Evolutionary conservation across 2,329 filamentous ascomycete genomes (phyloP).

Genomic region (Clonostachys rhizophaga): DNA sequence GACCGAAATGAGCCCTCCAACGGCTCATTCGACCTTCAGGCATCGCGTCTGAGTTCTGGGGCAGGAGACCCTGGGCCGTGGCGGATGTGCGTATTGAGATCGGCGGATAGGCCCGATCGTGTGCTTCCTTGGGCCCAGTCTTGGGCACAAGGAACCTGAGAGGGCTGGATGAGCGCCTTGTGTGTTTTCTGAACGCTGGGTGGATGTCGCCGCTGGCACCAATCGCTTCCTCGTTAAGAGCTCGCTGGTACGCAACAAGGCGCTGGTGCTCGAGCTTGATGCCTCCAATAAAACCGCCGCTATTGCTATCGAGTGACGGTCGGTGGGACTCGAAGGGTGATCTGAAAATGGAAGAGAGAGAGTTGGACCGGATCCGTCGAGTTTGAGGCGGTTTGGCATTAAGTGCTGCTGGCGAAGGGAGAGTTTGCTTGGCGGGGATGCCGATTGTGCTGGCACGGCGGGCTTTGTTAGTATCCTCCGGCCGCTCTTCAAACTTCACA

Average conservation of each 20-base stretch:
- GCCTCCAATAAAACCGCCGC: constrained; percentile 31
- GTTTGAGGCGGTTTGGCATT: constrained; percentile 7
- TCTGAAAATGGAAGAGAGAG: constrained; percentile 26
- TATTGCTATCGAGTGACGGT: constrained; percentile 19
- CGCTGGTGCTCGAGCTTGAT: constrained; percentile 33
- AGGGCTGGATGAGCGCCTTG: constrained; percentile 16
- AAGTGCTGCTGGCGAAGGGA: neutral
- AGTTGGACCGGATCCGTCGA: constrained; percentile 25
- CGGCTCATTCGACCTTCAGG: constrained; percentile 22
- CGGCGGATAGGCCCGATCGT: constrained; percentile 24
- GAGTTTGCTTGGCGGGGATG: neutral
- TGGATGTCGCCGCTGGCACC: constrained; percentile 20
- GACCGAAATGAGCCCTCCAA: constrained; percentile 19
- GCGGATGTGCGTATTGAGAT: constrained; percentile 24
- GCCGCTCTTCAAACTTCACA: no score
- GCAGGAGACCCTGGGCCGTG: constrained; percentile 16
- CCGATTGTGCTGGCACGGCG: neutral
- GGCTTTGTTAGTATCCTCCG: neutral
- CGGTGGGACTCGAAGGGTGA: constrained; percentile 25
- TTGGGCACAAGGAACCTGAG: constrained; percentile 10
- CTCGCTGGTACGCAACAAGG: constrained; percentile 21
- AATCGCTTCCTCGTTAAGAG: constrained; percentile 14
- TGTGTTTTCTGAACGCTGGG: constrained; percentile 19
- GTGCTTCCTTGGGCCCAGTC: constrained; percentile 6
- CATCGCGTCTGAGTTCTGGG: constrained; percentile 16